Percentiles rank a stretch among this genome's conserved stretches.
Conservation (phyloP, 345 rosid species). For the Pelargonium nanum region DNA sequence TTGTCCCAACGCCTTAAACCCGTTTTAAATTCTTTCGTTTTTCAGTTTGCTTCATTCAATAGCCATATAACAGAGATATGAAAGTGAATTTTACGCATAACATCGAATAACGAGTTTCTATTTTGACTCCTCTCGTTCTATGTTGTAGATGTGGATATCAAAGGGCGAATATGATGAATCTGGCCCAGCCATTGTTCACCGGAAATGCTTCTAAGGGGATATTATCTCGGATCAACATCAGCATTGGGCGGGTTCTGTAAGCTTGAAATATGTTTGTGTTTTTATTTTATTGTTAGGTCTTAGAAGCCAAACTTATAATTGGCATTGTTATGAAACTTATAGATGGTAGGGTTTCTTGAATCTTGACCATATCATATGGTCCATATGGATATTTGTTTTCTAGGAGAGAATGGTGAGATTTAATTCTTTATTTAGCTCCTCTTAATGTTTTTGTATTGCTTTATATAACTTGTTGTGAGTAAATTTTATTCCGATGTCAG, state of each 20-base stretch:
- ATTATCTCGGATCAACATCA: neutral
- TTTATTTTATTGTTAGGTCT: neutral
- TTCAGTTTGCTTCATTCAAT: too few species aligned
- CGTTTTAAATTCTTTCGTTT: too few species aligned
- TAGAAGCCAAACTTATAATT: neutral
- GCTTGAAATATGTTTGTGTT: neutral
- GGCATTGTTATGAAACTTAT: too few species aligned
- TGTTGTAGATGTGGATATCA: conserved; percentile 41
- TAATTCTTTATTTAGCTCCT: too few species aligned
- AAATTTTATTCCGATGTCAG: too few species aligned
- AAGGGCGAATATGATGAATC: conserved; percentile 42
- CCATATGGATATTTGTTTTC: too few species aligned
- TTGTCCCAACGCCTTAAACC: neutral
- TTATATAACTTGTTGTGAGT: too few species aligned
- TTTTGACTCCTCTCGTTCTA: neutral
- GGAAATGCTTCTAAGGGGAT: conserved; percentile 32
- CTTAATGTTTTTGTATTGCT: too few species aligned
- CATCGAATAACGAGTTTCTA: neutral
- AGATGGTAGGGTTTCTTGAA: too few species aligned
- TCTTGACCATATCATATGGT: neutral
- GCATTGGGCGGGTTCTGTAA: neutral
- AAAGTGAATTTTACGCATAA: too few species aligned
- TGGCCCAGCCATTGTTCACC: conserved; percentile 38
- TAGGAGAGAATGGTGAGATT: neutral
- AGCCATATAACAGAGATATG: neutral